Evolutionary conservation across 345 rosid species (phyloP), one percentile per base, ranked within the genome.

Genomic region (Rubroshorea leprosula): DNA sequence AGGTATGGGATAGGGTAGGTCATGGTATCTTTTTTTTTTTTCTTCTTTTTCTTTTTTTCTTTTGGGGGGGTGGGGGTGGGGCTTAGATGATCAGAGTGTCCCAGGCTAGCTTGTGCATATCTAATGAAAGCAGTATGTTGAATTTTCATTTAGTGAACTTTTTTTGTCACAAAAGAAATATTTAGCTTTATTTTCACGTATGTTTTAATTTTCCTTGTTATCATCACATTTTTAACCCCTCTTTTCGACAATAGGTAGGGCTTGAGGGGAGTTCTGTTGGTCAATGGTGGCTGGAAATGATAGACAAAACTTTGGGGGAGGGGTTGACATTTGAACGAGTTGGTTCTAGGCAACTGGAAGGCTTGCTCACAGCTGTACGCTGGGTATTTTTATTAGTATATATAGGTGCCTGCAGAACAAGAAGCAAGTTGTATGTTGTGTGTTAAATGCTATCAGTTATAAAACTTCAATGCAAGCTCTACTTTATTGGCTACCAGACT

Each of bases 321-420:
- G 63, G 47, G 2, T 44, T 44, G n/a, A 57, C 78, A 6, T 87
- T 82, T 70, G 83, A 78, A 67, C 85, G 90, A 54, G 86, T 80
- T 79, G 95, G 95, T 49, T 84, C 89, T 52, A 73, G 95, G 70
- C 91, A 84, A 64, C 80, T 87, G 44, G 95, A 91, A 60, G 91
- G 87, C 57, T 74, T 87, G 74, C 91, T 87, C 62, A 74, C 84
- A 54, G 81, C 89, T 58, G 79, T 82, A 41, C 84, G 95, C 91
- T 87, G 35, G 70, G 80, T 60, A 39, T 41, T n/a, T n/a, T n/a
- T n/a, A n/a, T n/a, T n/a, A n/a, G n/a, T n/a, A n/a, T n/a, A n/a
- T n/a, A n/a, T n/a, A n/a, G n/a, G n/a, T n/a, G n/a, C n/a, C n/a
- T n/a, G n/a, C n/a, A n/a, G n/a, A n/a, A n/a, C n/a, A n/a, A n/a